Evolutionary conservation across 345 rosid genomes (phyloP), one percentile per base, ranked within the genome.

Genomic region (Moringa oleifera): DNA sequence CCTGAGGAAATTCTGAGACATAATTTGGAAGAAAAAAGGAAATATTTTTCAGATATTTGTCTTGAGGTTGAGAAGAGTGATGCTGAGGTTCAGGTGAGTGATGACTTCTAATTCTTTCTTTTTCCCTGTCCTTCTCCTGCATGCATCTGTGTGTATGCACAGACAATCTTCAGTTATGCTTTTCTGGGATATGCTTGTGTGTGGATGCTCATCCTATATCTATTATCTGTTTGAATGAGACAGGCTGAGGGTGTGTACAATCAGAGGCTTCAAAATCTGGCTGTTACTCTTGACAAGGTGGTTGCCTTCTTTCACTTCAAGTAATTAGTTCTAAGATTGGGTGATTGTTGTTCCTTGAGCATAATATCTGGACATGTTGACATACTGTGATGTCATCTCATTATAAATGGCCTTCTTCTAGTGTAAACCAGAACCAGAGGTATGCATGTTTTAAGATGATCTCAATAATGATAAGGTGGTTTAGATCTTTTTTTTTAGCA

Each of bases 211-310:
- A 75, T 60, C 18, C 55, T 57, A 13, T 37, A 1, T 62, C 51
- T 66, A n/a, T 23, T 76, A 56, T 50, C 62, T 45, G 52, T 53
- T 59, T 72, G 49, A 31, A 55, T 58, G 70, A 23, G 21, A 55
- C 83, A 95, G 99, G 99, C 99, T 58, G 99, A 95, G 83, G 99
- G 99, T 64, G 99, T 95, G 64, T 91, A 88, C 78, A 95, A 95
- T 75, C 99, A 95, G 88, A 87, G 99, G 81, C 96, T 95, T 73
- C 99, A 95, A 77, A 95, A 95, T 81, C 71, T 95, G 84, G 99
- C 99, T 33, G 79, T 89, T 52, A 95, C 97, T 65, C 95, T 95
- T 71, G 99, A 95, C 81, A 95, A 95, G 97, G 99, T 95, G 71
- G 68, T 55, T 74, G 23, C 41, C 54, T 57, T 46, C 64, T 55